Evolutionary conservation across 257 asterid species (phyloP).

Genomic region (Vinca minor): DNA sequence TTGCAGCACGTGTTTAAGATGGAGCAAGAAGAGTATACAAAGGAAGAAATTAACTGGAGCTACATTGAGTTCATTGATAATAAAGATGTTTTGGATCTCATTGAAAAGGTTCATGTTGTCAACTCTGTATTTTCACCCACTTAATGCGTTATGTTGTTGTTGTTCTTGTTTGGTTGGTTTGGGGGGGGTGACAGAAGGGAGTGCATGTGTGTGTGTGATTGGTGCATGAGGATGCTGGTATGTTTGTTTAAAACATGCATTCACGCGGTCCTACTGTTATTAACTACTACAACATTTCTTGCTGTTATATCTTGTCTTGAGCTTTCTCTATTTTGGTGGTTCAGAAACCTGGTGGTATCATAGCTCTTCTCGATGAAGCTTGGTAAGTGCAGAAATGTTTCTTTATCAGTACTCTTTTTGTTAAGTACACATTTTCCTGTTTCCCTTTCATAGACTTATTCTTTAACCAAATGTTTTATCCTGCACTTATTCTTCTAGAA

Average conservation of each 20-base stretch:
- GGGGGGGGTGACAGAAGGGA: not conserved
- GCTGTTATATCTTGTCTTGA: not conserved
- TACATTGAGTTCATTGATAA: constrained; percentile 98
- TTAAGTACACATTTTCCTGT: not conserved
- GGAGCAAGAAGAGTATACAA: constrained; percentile 99
- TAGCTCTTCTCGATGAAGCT: constrained; percentile 98
- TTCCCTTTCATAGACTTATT: not conserved
- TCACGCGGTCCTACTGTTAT: not conserved
- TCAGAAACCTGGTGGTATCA: constrained; percentile 98
- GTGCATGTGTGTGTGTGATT: not conserved
- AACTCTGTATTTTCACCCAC: not conserved
- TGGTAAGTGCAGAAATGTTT: constrained; percentile 44
- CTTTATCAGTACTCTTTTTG: not conserved
- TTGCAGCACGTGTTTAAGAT: constrained; percentile 95
- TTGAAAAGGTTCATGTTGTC: constrained; percentile 66
- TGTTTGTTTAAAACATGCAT: not conserved
- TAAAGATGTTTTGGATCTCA: constrained; percentile 86
- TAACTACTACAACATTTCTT: not conserved
- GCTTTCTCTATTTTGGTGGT: constrained; percentile 20
- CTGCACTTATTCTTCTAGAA: constrained; percentile 11
- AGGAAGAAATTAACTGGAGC: constrained; percentile 98
- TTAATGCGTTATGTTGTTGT: not conserved
- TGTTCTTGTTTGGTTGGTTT: not conserved
- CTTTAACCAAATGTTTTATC: not conserved
- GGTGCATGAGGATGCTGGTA: not conserved